phyloP scores from a whole-genome alignment of 306 rosid genomes.

The Sophora flavescens region DNA sequence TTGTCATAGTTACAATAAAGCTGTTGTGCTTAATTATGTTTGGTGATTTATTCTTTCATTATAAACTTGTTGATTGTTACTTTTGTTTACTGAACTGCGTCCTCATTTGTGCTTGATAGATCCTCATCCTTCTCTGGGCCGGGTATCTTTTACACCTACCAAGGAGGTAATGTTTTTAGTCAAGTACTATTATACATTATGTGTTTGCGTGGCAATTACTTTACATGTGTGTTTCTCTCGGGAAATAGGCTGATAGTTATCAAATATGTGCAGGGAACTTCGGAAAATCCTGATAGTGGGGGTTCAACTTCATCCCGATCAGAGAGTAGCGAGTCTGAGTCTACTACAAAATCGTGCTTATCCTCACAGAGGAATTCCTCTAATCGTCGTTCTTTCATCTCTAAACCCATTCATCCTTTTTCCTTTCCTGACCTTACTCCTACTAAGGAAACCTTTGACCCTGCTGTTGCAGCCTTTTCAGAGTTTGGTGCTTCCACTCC shows the following conservation, averaged over 20 bases:
- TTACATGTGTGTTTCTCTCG: constrained; percentile 21
- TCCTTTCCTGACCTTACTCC: constrained; percentile 59
- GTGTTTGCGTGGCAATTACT: constrained; percentile 16
- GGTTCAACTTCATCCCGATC: constrained; percentile 67
- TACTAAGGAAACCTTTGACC: constrained; percentile 63
- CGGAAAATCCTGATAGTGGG: constrained; percentile 63
- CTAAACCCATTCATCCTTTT: constrained; percentile 85
- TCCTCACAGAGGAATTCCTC: constrained; percentile 68
- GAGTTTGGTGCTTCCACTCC: constrained; percentile 67
- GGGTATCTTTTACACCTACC: constrained; percentile 58
- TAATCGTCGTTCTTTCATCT: constrained; percentile 71
- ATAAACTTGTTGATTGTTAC: constrained; percentile 28
- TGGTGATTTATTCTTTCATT: constrained; percentile 20
- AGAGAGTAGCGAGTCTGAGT: constrained; percentile 81
- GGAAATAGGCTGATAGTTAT: constrained; percentile 31
- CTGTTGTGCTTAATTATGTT: not conserved
- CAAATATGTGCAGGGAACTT: constrained; percentile 73
- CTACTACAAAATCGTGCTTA: constrained; percentile 59
- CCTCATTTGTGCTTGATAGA: constrained; percentile 56
- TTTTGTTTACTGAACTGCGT: constrained; percentile 39
- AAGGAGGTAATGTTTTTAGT: constrained; percentile 69
- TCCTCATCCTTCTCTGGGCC: constrained; percentile 62
- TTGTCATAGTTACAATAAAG: constrained; percentile 12
- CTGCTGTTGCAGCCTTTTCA: constrained; percentile 53
- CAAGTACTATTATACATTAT: not conserved